Evolutionary conservation across 352 stramenopile species (phyloP).

Genomic region (Globisporangium spiculum): DNA sequence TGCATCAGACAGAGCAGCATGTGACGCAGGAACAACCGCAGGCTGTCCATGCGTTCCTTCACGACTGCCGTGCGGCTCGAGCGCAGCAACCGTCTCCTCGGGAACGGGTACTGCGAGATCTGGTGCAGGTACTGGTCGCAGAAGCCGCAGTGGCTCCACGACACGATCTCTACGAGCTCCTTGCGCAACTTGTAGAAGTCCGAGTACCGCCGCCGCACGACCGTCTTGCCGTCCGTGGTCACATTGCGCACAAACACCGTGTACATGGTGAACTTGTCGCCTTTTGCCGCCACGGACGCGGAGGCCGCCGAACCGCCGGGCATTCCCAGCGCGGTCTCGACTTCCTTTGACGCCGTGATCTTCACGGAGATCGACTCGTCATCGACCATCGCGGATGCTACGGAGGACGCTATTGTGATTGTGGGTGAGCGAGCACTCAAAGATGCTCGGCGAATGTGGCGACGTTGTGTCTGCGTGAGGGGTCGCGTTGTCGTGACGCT

Average conservation of each 20-base stretch:
- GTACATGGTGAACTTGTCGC: slow-evolving; percentile 82
- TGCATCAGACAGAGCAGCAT: slow-evolving; percentile 72
- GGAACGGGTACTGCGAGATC: slow-evolving; percentile 79
- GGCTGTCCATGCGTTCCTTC: slow-evolving; percentile 83
- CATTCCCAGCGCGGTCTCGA: slow-evolving; percentile 22
- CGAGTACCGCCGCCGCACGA: slow-evolving; percentile 78
- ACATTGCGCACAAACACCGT: slow-evolving; percentile 80
- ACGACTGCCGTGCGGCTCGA: slow-evolving; percentile 67
- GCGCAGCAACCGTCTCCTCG: slow-evolving; percentile 65
- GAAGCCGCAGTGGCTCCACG: slow-evolving; percentile 66
- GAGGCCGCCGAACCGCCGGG: not conserved
- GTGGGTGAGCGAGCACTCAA: not conserved
- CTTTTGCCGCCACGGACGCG: slow-evolving; percentile 21
- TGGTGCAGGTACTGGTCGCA: slow-evolving; percentile 64
- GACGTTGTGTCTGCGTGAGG: not conserved
- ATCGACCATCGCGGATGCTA: slow-evolving; percentile 40
- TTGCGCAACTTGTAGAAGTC: slow-evolving; percentile 86
- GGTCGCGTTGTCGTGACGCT: slow-evolving; percentile 10
- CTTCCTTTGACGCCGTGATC: slow-evolving; percentile 59
- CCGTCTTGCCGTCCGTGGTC: slow-evolving; percentile 66
- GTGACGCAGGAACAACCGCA: slow-evolving; percentile 75
- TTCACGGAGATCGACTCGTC: slow-evolving; percentile 64
- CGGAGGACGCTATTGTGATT: not conserved
- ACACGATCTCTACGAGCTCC: slow-evolving; percentile 79
- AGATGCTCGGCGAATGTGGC: not conserved